Conservation (phyloP, 148 eudicot genomes). For the Bassia scoparia region DNA sequence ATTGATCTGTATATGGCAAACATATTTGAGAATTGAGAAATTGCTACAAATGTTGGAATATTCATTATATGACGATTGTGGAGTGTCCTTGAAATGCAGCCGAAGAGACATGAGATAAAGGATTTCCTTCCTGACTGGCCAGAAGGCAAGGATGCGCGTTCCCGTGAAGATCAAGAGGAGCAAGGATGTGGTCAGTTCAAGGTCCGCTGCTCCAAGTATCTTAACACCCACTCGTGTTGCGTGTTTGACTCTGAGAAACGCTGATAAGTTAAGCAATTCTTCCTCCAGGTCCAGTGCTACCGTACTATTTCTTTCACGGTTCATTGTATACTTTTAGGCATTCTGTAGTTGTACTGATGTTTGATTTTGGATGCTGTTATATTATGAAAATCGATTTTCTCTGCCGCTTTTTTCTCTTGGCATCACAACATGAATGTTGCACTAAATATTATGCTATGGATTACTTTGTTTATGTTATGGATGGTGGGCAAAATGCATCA, state of each 20-base stretch:
- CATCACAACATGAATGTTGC: too few relatives aligned
- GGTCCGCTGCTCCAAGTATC: conserved; percentile 41
- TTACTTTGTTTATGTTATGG: too few relatives aligned
- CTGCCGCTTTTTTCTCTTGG: too few relatives aligned
- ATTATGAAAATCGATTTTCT: too few relatives aligned
- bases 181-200: conserved; percentile 37
- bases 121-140: conserved; percentile 54
- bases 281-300: conserved; percentile 30
- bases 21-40: too few relatives aligned
- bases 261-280: conserved; percentile 39
- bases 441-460: too few relatives aligned
- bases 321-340: background rate
- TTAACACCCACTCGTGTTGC: conserved; percentile 43
- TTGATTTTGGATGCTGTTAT: background rate
- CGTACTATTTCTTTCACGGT: background rate
- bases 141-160: conserved; percentile 56
- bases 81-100: conserved; percentile 23
- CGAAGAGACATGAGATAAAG: conserved; percentile 53
- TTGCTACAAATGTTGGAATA: too few relatives aligned
- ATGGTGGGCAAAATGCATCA: too few relatives aligned
- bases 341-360: background rate
- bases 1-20: too few relatives aligned
- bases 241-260: conserved; percentile 41
- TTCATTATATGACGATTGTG: too few relatives aligned
- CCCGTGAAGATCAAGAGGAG: conserved; percentile 56